Base-by-base conservation (phyloP, 306 rosid genomes). In the Ammopiptanthus mongolicus region DNA sequence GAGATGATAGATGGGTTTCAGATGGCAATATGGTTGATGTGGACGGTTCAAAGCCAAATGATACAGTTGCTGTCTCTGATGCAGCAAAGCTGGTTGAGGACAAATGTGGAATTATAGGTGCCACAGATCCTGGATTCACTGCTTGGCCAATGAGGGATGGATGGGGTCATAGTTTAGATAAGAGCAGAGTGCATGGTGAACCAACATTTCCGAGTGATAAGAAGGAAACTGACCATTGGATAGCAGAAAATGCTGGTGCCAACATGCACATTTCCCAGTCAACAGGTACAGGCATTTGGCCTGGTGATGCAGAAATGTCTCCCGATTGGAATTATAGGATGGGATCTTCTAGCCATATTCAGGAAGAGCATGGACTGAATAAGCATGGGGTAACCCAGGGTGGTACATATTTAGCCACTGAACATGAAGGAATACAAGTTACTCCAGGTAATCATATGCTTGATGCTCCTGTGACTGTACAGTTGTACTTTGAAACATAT, bases 311-410 rank as follows among this genome's bases (percentile, higher is more conserved):
- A 78, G 84, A 90, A 82, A 91, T 91, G 93, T 93, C 97, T 57
- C 98, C 97, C 52, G 97, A 91, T 84, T 93, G 98, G 98, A 82
- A 93, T 61, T 92, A 87, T 78, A 57, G 74, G 31, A 63, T 81
- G 52, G 82, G 82, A 70, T 81, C 92, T 42, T 84, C 92, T 56
- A 82, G 84, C 70, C 75, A 41, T 69, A 69, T 72, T 57, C 89
- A 90, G 82, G 89, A 83, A 60, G 86, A 90, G 46, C 79, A 72
- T 71, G 79, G 64, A 76, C 87, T 55, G 59, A 71, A 60, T 48
- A 78, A 74, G 74, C 89, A 7, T 42, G 90, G 84, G 50, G 65
- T 84, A 76, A 64, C 86, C 44, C 84, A 73, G 23, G 84, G 75
- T 44, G 81, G 82, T 68, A 31, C 78, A 3, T 65, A 82, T 82